Base-by-base conservation (phyloP, 768 basidiomycete genomes). In the Chlorophyllum brunneum region DNA sequence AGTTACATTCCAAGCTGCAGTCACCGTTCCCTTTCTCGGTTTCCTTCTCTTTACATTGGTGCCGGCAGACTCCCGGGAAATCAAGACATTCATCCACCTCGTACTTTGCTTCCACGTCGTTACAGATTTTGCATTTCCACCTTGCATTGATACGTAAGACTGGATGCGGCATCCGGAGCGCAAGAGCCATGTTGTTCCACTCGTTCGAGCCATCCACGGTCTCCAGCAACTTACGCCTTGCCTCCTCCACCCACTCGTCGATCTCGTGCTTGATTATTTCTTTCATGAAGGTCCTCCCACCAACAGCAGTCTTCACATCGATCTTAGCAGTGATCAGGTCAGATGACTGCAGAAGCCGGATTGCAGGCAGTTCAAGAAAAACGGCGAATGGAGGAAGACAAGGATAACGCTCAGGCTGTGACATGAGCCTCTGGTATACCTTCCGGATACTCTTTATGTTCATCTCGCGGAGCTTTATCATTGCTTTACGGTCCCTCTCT, bases 61-160 rank as follows among this genome's bases (percentile, higher is more conserved):
- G 87, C 34, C 65, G 67, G 63, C 85, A 88, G 2, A 76, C 84
- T 2, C 73, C 79, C 8, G 64, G 67, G 53, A 85, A 83, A 59
- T 82, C 77, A 45, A 88, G 65, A 58, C 80, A 79, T 24, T 57
- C 69, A 34, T 77, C 73, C 20, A 64, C 66, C 27, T 59, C 63
- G 56, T 74, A 70, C 34, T 58, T 61, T 3, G 27, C 38, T 13
- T 60, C 63, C 1, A 74, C 64, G 7, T 63, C 67, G 10, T 70
- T 57, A 59, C 88, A 90, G 33, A 59, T 57, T 49, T 64, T 73
- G 61, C 87, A 90, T 23, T 67, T 62, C 65, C 85, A 88, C 20
- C 80, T 66, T 0, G 83, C 82, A 4, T 78, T 80, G 11, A 83
- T 51, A 37, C 85, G 71, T 42, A 84, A 75, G 15, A 77, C 75